These are phyloP conservation scores for Aureobasidium lini DNA, from an alignment of 2,329 filamentous ascomycete species.

Conservation along the genomic window DNA sequence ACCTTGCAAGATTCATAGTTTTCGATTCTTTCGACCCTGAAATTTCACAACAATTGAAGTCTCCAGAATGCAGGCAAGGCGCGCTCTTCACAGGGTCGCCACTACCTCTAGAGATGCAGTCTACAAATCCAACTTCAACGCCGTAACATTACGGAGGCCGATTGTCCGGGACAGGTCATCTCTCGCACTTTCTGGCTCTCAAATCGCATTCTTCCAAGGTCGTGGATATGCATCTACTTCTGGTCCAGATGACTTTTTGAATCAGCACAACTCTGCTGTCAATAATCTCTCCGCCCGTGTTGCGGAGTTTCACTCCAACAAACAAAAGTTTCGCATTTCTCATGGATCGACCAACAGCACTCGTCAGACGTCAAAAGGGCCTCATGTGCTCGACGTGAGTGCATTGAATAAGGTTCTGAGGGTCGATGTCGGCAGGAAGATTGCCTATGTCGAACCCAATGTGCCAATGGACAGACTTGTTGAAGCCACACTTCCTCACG, in stretches of 20 bases:
- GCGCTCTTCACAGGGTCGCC: neutral
- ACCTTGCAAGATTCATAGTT: neutral
- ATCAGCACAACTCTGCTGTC: slow-evolving; percentile 38
- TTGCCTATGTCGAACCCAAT: slow-evolving; percentile 62
- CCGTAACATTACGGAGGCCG: neutral
- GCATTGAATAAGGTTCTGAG: slow-evolving; percentile 54
- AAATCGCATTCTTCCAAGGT: neutral
- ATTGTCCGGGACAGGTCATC: neutral
- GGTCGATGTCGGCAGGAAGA: slow-evolving; percentile 47
- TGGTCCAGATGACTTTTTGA: slow-evolving; percentile 20
- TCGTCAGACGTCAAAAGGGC: slow-evolving; percentile 38
- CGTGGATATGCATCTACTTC: slow-evolving; percentile 4
- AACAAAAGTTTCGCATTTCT: slow-evolving; percentile 62
- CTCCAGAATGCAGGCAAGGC: neutral
- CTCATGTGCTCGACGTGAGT: slow-evolving; percentile 56
- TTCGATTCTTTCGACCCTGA: neutral
- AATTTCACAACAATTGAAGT: neutral
- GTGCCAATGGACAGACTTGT: slow-evolving; percentile 61
- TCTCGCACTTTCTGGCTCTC: neutral
- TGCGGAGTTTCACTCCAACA: slow-evolving; percentile 42
- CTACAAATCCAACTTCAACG: neutral
- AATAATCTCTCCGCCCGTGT: slow-evolving; percentile 40
- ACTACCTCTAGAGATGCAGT: neutral
- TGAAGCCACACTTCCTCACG: slow-evolving; percentile 47
- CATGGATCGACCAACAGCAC: slow-evolving; percentile 75